Percentiles rank a stretch among this genome's conserved stretches.
Conservation (phyloP, 495 filamentous ascomycete genomes). For the Extremus antarcticus region DNA sequence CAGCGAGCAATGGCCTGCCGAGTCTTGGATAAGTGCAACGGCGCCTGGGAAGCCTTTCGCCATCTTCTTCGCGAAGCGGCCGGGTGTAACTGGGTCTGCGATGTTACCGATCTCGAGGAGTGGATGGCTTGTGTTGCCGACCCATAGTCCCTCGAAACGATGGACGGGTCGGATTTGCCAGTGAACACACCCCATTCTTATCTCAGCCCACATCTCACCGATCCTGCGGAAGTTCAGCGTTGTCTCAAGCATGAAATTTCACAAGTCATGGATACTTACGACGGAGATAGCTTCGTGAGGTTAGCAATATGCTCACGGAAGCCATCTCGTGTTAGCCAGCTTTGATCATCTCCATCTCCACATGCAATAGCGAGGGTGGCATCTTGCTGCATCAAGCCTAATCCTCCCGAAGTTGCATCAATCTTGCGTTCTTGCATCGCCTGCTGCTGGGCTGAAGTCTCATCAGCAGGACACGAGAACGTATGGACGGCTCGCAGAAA, state of each 20-base stretch:
- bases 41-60: constrained; percentile 40
- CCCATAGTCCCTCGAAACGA: constrained; percentile 40
- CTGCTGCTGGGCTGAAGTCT: no score
- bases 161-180: constrained; percentile 50
- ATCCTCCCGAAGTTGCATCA: constrained; percentile 26
- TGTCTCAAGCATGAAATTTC: no score
- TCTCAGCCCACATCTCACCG: constrained; percentile 48
- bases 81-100: constrained; percentile 47
- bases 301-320: constrained; percentile 40
- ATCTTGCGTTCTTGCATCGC: neutral
- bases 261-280: no score
- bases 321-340: constrained; percentile 28
- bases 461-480: neutral
- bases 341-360: constrained; percentile 43
- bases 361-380: constrained; percentile 51
- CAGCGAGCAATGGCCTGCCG: constrained; percentile 34
- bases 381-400: constrained; percentile 12
- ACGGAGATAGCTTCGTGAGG: constrained; percentile 39
- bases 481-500: constrained; percentile 37
- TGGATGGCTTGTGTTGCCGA: constrained; percentile 40
- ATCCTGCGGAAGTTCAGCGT: no score
- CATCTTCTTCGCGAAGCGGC: constrained; percentile 41
- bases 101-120: constrained; percentile 46
- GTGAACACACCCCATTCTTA: constrained; percentile 44
- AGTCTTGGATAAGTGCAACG: constrained; percentile 44